Evolutionary conservation across 2,329 filamentous ascomycete species (phyloP), one percentile per base, ranked within the genome.

Genomic region (Periconia sp.): DNA sequence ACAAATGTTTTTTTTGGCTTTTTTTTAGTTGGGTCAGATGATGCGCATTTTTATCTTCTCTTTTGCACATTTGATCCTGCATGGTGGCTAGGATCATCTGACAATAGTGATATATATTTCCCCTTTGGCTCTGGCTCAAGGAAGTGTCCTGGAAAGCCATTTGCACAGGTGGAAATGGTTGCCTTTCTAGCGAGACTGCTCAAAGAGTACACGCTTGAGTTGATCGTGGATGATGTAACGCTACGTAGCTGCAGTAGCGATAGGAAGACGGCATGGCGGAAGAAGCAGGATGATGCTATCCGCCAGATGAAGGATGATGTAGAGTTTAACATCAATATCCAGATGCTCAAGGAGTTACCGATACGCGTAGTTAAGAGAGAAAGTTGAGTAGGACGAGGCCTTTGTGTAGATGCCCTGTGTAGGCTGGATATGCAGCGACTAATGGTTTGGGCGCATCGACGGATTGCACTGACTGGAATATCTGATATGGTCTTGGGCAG

Each of bases 151-250:
- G 52, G 52, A 4, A 50, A 37, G 33, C 30, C 28, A 13, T 50
- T 55, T 34, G 49, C 46, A 5, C 33, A 50, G 32, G 39, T 52
- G 2, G 38, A 43, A 34, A 46, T 52, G 9, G 33, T 41, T 5
- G 51, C 37, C 1, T 17, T 49, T 15, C 19, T 54, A 34, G 41
- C 51, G 9, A 34, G 22, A 2, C 9, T 54, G 6, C 34, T 54
- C 10, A 46, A 40, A 16, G 31, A 32, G 7, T 29, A 44, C 29
- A 26, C 18, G 5, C n/a, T 50, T 16, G 40, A 44, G 16, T 43
- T 49, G 7, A 36, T 39, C 15, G 46, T 49, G 2, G 23, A 25
- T 18, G 39, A 42, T n/a, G 31, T 6, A 16, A 33, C 31, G 9
- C 21, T 36, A 30, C 13, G 19, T 4, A 29, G 13, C 12, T 39